Evolutionary conservation across 306 rosid genomes (phyloP).

Genomic region (Ormosia emarginata): DNA sequence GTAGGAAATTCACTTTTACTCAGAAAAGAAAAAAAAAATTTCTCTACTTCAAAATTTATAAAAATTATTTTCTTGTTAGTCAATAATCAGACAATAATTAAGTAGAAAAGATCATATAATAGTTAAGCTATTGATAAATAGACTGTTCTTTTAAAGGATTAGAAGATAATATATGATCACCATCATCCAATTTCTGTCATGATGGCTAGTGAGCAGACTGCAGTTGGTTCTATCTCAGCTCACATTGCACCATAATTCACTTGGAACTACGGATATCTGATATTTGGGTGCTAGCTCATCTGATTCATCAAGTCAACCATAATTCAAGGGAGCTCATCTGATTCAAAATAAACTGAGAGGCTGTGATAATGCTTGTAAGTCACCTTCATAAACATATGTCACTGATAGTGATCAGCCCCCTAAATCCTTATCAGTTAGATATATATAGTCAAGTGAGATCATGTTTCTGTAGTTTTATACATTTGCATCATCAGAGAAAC

Average conservation of each 20-base stretch:
- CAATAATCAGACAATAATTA: background rate
- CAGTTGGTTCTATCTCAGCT: background rate
- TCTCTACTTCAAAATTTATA: too few relatives aligned
- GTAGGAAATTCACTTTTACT: background rate
- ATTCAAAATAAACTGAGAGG: background rate
- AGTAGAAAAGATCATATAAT: background rate
- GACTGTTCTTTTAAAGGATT: too few relatives aligned
- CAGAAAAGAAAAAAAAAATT: background rate
- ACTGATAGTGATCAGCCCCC: background rate
- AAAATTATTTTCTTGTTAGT: background rate
- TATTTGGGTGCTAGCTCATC: background rate
- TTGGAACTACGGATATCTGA: background rate
- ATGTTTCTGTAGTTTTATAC: background rate
- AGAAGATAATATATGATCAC: too few relatives aligned
- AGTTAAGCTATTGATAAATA: background rate
- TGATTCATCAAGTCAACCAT: background rate
- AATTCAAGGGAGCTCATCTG: background rate
- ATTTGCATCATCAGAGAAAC: background rate
- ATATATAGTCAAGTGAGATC: background rate
- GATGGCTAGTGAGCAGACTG: too few relatives aligned
- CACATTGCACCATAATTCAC: too few relatives aligned
- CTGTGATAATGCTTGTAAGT: background rate
- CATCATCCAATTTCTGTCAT: too few relatives aligned
- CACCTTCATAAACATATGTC: background rate
- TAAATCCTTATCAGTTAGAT: background rate